phyloP scores from a whole-genome alignment of 768 basidiomycete genomes.

The Boletus insuetus region DNA sequence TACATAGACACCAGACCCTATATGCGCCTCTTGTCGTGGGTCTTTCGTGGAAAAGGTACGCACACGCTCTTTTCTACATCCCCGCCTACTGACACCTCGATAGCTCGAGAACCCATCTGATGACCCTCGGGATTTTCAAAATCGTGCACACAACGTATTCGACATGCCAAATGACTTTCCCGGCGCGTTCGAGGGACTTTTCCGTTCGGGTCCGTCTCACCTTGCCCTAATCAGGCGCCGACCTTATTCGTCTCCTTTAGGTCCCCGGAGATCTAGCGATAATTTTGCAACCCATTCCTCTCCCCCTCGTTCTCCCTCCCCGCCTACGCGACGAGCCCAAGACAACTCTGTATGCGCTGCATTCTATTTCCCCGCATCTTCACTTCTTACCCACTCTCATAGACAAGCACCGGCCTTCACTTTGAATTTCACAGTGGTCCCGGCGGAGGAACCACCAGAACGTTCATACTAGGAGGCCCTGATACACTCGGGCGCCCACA shows the following conservation, averaged over 20 bases:
- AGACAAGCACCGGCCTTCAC: conserved; percentile 28
- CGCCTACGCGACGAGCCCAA: conserved; percentile 12
- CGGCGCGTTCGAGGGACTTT: conserved; percentile 44
- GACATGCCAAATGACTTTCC: conserved; percentile 33
- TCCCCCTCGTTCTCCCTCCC: conserved; percentile 13
- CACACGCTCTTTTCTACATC: neutral
- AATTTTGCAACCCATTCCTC: neutral
- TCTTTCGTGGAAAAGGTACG: conserved; percentile 81
- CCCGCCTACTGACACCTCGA: neutral
- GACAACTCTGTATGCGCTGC: conserved; percentile 16
- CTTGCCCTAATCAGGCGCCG: neutral
- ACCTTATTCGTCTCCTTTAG: conserved; percentile 5
- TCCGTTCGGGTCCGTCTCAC: conserved; percentile 38
- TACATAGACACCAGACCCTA: conserved; percentile 70
- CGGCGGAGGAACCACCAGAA: conserved; percentile 28
- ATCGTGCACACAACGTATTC: conserved; percentile 28
- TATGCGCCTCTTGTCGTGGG: conserved; percentile 79
- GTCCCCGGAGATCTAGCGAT: neutral
- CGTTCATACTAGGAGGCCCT: conserved; percentile 38
- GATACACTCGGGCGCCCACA: conserved; percentile 25
- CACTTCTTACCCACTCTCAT: neutral
- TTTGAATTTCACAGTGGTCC: conserved; percentile 37
- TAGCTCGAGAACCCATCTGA: conserved; percentile 75
- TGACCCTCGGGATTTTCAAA: conserved; percentile 70
- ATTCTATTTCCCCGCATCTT: neutral